phyloP scores from a whole-genome alignment of 2,329 filamentous ascomycete genomes.

The Aspergillus hortae region DNA sequence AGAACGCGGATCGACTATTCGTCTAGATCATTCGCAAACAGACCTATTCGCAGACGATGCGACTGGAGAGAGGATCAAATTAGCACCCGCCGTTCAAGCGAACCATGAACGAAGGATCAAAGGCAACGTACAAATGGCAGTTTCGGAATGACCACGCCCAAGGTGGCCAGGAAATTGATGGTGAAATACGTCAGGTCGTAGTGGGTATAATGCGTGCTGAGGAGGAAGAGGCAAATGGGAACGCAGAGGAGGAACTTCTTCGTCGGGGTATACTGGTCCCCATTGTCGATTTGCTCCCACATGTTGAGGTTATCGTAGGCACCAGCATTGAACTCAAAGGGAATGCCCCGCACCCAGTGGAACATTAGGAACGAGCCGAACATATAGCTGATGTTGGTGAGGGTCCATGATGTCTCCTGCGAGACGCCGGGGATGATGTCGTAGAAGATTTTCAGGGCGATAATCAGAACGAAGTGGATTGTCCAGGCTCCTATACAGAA shows the following conservation, averaged over 20 bases:
- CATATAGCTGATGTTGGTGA: constrained; percentile 99
- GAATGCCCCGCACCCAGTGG: constrained; percentile 95
- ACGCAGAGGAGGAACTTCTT: constrained; percentile 98
- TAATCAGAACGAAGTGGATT: constrained; percentile 91
- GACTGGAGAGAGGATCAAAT: constrained; percentile 52
- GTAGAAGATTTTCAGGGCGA: constrained; percentile 90
- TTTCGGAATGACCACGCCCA: constrained; percentile 94
- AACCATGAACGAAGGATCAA: neutral
- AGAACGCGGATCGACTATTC: constrained; percentile 41
- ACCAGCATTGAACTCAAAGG: constrained; percentile 97
- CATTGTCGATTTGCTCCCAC: constrained; percentile 99
- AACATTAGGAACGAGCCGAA: constrained; percentile 99
- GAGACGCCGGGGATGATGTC: constrained; percentile 94
- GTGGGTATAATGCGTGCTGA: constrained; percentile 98
- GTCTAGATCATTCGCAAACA: constrained; percentile 68
- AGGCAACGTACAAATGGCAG: constrained; percentile 71
- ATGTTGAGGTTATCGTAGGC: constrained; percentile 99
- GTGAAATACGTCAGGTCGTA: constrained; percentile 96
- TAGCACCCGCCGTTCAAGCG: constrained; percentile 13
- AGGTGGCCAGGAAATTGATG: constrained; percentile 90
- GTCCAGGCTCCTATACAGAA: constrained; percentile 73
- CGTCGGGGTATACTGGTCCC: constrained; percentile 95
- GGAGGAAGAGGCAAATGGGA: constrained; percentile 86
- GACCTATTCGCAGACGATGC: constrained; percentile 72
- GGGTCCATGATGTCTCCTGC: constrained; percentile 96